These are phyloP conservation scores for Ophiostoma fasciatum DNA, from an alignment of 2,329 filamentous ascomycete species.

Conservation along the genomic window DNA sequence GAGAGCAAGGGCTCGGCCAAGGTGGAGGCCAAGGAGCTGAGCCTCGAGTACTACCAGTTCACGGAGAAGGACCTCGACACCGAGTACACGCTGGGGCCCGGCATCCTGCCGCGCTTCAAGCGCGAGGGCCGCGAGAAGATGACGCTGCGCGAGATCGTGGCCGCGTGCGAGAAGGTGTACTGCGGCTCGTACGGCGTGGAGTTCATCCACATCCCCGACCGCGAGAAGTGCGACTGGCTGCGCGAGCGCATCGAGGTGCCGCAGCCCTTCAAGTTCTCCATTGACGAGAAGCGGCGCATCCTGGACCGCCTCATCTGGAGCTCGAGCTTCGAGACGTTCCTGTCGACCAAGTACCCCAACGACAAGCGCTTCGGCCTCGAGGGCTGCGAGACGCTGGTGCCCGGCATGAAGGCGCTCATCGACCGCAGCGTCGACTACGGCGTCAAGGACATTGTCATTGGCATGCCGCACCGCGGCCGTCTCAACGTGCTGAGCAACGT, in stretches of 20 bases:
- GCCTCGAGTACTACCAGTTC: constrained; percentile 89
- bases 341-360: constrained; percentile 96
- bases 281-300: constrained; percentile 96
- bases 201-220: constrained; percentile 97
- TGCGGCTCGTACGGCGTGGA: constrained; percentile 95
- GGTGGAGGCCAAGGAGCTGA: constrained; percentile 79
- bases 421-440: constrained; percentile 97
- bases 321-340: constrained; percentile 90
- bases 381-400: constrained; percentile 90
- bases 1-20: constrained; percentile 74
- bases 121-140: constrained; percentile 83
- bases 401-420: constrained; percentile 98
- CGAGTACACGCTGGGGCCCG: constrained; percentile 83
- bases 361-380: constrained; percentile 99
- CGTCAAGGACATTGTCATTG: constrained; percentile 97
- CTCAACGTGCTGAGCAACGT: constrained; percentile 97
- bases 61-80: constrained; percentile 85
- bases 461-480: constrained; percentile 97
- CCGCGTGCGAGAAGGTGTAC: constrained; percentile 87
- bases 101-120: constrained; percentile 89
- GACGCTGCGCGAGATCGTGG: constrained; percentile 89
- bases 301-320: constrained; percentile 97
- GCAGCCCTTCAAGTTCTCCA: constrained; percentile 88
- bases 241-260: constrained; percentile 90
- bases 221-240: constrained; percentile 97